phyloP scores from a whole-genome alignment of 495 filamentous ascomycete genomes.

The Lophiotrema nucula region DNA sequence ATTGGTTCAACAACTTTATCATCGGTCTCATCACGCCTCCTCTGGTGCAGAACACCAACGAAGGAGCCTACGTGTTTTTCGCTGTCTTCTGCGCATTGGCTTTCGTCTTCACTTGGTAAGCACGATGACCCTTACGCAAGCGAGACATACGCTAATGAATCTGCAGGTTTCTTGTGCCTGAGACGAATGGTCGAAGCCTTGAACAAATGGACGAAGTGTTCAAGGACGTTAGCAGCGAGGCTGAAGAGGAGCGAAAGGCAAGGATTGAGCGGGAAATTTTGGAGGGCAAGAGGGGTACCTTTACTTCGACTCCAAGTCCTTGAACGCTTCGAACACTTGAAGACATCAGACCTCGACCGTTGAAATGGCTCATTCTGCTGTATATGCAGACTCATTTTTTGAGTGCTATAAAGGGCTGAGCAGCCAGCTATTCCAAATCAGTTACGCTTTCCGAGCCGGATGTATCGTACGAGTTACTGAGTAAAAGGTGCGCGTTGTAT shows the following conservation, averaged over 20 bases:
- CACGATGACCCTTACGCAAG: background rate
- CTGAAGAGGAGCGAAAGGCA: conserved; percentile 21
- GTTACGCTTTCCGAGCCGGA: too few relatives aligned
- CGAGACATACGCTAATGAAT: background rate
- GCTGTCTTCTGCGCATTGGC: conserved; percentile 57
- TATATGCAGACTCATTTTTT: too few relatives aligned
- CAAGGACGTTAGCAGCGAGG: conserved; percentile 27
- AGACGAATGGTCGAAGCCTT: conserved; percentile 41
- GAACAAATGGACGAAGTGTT: conserved; percentile 45
- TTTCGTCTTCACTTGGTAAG: conserved; percentile 53
- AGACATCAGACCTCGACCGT: too few relatives aligned
- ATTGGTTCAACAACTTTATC: conserved; percentile 60
- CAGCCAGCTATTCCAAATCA: too few relatives aligned
- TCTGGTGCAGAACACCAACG: conserved; percentile 54
- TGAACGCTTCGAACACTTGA: too few relatives aligned
- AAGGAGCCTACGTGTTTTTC: conserved; percentile 58
- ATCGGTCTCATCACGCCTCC: conserved; percentile 56
- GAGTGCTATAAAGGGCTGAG: too few relatives aligned
- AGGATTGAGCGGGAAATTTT: conserved; percentile 31
- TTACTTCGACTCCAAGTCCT: too few relatives aligned
- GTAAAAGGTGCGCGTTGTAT: too few relatives aligned
- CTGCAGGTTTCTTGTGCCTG: conserved; percentile 18
- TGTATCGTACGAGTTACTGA: too few relatives aligned
- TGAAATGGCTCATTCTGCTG: too few relatives aligned
- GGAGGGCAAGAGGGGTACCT: conserved; percentile 9